These are phyloP conservation scores for Candida freyschussii DNA, from an alignment of 1,139 yeast species.

Conservation along the genomic window DNA sequence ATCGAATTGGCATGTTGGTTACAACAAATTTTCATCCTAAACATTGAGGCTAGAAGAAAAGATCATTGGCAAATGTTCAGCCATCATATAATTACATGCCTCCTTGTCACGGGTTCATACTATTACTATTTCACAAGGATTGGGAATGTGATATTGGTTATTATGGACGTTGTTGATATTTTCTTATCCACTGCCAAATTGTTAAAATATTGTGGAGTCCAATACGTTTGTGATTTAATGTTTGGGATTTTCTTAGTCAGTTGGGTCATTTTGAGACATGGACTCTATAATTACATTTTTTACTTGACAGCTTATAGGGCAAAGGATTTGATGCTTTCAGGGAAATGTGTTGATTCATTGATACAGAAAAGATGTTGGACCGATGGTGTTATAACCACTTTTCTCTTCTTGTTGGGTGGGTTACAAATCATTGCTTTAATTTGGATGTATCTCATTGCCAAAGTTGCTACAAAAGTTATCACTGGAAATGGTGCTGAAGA, in stretches of 20 bases:
- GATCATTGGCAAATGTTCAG: slow-evolving; percentile 84
- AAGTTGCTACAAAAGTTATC: slow-evolving; percentile 65
- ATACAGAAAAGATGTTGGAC: slow-evolving; percentile 52
- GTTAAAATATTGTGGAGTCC: slow-evolving; percentile 65
- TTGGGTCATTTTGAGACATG: slow-evolving; percentile 76
- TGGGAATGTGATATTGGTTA: slow-evolving; percentile 71
- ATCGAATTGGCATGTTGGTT: slow-evolving; percentile 73
- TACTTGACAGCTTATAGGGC: slow-evolving; percentile 41
- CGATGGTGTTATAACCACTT: slow-evolving; percentile 43
- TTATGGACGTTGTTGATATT: slow-evolving; percentile 84
- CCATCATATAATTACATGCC: slow-evolving; percentile 79
- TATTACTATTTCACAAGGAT: slow-evolving; percentile 66
- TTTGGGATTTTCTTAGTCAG: slow-evolving; percentile 61
- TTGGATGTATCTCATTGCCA: slow-evolving; percentile 73
- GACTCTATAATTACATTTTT: slow-evolving; percentile 63
- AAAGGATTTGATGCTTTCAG: slow-evolving; percentile 19
- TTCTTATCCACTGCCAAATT: slow-evolving; percentile 69
- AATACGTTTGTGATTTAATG: slow-evolving; percentile 57
- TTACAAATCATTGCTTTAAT: slow-evolving; percentile 62
- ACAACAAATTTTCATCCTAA: slow-evolving; percentile 71
- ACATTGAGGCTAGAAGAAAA: slow-evolving; percentile 74
- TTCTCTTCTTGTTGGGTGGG: slow-evolving; percentile 55
- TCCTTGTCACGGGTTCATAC: slow-evolving; percentile 68
- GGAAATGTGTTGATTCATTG: slow-evolving; percentile 22
- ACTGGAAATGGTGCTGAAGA: slow-evolving; percentile 77